Base-by-base conservation (phyloP, 2,329 filamentous ascomycete genomes). In the Nigrograna mackinnonii region DNA sequence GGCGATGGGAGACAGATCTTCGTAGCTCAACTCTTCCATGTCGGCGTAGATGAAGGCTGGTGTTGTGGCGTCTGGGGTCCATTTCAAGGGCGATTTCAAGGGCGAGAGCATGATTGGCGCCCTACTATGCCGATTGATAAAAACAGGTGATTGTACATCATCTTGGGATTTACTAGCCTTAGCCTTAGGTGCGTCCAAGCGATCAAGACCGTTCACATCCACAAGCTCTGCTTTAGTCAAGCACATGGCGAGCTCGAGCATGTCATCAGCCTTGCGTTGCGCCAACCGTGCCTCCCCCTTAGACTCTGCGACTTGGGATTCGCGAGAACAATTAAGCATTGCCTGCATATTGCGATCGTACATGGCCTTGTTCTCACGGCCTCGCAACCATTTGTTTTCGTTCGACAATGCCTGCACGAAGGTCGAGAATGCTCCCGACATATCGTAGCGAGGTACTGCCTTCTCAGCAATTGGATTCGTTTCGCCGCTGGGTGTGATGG, bases 351-450 rank as follows among this genome's bases (percentile, higher is more conserved):
- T 55, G 28, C 41, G 30, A 20, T 46, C 38, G 22, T 58, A 56
- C 19, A 52, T 40, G 5, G 50, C 47, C 6, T 44, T 34, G 34
- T 60, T 38, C 26, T 62, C 55, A 5, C 55, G 55, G 19, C 49
- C 50, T 14, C 61, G 58, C 21, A 65, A 46, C 58, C 59, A 65
- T 14, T 54, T 54, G 24, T 64, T 65, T 20, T 65, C 60, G 16
- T 49, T 48, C n/a, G 53, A 47, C 3, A 64, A 44, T 16, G 61
- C 61, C 6, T 54, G 44, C 14, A 64, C 36, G 21, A 62, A 46
- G 1, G 52, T 48, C 6, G 44, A 47, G 22, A 57, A 52, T 4
- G 52, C 26, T 16, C 38, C 28, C 4, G 50, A 43, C 2, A 30
- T 17, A n/a, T 44, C 22, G 20, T 19, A 18, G 14, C 46, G 28